These are phyloP conservation scores for Salix exigua DNA, from an alignment of 345 rosid genomes.

Conservation along the genomic window DNA sequence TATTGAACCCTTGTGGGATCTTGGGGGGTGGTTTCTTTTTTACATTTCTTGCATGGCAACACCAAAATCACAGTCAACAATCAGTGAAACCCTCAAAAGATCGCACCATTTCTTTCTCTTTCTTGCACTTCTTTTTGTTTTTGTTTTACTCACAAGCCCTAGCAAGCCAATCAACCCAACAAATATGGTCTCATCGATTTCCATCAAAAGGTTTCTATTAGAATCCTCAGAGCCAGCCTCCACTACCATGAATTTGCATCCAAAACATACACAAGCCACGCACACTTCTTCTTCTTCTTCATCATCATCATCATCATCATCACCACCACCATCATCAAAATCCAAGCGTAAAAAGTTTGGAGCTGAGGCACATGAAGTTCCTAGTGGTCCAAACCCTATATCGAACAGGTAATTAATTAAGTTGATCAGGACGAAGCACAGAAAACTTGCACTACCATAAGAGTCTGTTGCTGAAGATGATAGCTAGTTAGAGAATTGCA, in stretches of 20 bases:
- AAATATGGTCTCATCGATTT: slow-evolving; percentile 10
- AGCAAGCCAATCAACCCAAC: slow-evolving; percentile 14
- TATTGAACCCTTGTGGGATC: slow-evolving; percentile 92
- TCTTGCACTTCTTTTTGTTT: slow-evolving; percentile 37
- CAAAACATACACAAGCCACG: slow-evolving; percentile 21
- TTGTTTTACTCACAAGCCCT: slow-evolving; percentile 32
- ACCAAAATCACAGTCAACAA: slow-evolving; percentile 30
- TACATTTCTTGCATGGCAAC: slow-evolving; percentile 70
- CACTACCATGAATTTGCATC: slow-evolving; percentile 38
- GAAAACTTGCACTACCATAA: background rate
- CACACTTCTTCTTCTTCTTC: slow-evolving; percentile 4
- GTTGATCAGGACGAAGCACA: background rate
- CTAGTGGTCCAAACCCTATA: slow-evolving; percentile 90
- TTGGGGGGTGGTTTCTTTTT: slow-evolving; percentile 76
- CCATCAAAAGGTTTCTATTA: slow-evolving; percentile 46
- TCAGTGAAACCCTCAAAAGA: slow-evolving; percentile 30
- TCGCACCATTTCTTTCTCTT: slow-evolving; percentile 33
- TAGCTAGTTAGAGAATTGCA: background rate
- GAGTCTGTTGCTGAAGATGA: background rate
- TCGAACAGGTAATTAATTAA: slow-evolving; percentile 49
- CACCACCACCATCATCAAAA: background rate
- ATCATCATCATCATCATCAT: background rate
- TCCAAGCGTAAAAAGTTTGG: slow-evolving; percentile 37
- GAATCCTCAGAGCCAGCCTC: slow-evolving; percentile 34
- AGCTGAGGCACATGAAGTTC: slow-evolving; percentile 69